Percentiles rank a stretch among this genome's conserved stretches.
Conservation (phyloP, 345 rosid species). For the Acer yangbiense region DNA sequence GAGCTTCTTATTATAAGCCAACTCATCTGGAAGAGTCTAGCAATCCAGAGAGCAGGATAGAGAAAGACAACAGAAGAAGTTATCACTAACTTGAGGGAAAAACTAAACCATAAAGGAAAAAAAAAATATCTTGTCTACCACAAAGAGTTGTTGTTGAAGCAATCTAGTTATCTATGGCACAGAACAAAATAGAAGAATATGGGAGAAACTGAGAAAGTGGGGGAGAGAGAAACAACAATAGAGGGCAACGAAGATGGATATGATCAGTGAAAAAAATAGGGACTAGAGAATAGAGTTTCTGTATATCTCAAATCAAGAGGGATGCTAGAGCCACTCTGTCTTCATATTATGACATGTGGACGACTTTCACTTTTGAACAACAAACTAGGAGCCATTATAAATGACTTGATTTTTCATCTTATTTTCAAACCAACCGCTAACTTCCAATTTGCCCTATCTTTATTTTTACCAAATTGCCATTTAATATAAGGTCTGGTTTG, state of each 20-base stretch:
- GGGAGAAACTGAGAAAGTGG: neutral
- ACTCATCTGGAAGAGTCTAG: conserved; percentile 75
- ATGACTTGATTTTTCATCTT: too few species aligned
- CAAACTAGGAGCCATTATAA: too few species aligned
- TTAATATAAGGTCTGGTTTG: too few species aligned
- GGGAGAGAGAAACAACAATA: neutral
- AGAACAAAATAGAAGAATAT: neutral
- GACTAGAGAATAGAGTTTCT: neutral
- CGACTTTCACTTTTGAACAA: too few species aligned
- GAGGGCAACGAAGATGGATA: neutral
- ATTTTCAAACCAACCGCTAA: too few species aligned
- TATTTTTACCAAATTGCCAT: too few species aligned
- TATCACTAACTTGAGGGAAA: neutral
- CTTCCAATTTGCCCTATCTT: too few species aligned
- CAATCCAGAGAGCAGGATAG: conserved; percentile 15
- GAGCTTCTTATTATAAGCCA: conserved; percentile 65
- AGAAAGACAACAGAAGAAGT: conserved; percentile 7
- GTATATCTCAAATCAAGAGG: neutral
- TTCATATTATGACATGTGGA: too few species aligned
- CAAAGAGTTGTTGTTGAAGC: neutral
- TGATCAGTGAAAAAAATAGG: neutral
- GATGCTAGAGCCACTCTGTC: too few species aligned
- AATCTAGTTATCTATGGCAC: neutral
- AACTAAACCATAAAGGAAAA: neutral
- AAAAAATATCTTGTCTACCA: neutral